Conservation (phyloP, 148 eudicot species). For the Polygonum aviculare region DNA sequence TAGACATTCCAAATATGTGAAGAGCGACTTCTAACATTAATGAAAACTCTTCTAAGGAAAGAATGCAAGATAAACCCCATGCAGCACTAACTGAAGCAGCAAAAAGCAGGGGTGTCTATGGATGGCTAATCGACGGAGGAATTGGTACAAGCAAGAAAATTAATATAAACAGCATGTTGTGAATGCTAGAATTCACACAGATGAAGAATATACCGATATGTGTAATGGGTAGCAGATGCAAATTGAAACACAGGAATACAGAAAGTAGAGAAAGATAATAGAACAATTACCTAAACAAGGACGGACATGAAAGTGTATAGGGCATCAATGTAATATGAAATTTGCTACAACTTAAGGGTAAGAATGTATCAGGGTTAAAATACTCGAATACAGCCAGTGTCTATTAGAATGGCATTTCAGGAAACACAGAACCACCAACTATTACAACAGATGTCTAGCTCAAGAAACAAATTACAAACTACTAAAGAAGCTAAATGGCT, state of each 20-base stretch:
- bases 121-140: neutral
- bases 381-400: neutral
- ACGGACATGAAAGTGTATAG: neutral
- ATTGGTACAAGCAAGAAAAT: neutral
- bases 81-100: neutral
- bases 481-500: conserved; percentile 1
- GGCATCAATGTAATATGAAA: neutral
- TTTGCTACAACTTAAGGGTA: neutral
- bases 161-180: neutral
- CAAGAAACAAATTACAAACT: neutral
- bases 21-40: neutral
- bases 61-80: neutral
- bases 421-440: neutral
- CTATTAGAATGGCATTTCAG: neutral
- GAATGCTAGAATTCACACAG: neutral
- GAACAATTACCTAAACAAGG: neutral
- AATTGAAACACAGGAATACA: neutral
- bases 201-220: neutral
- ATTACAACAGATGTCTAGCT: neutral
- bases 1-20: neutral
- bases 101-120: neutral
- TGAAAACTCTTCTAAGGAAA: neutral
- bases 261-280: neutral
- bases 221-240: neutral
- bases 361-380: neutral